Evolutionary conservation across 1,284 basidiomycete genomes (phyloP), one percentile per base, ranked within the genome.

Genomic region (Vanrija humicola): DNA sequence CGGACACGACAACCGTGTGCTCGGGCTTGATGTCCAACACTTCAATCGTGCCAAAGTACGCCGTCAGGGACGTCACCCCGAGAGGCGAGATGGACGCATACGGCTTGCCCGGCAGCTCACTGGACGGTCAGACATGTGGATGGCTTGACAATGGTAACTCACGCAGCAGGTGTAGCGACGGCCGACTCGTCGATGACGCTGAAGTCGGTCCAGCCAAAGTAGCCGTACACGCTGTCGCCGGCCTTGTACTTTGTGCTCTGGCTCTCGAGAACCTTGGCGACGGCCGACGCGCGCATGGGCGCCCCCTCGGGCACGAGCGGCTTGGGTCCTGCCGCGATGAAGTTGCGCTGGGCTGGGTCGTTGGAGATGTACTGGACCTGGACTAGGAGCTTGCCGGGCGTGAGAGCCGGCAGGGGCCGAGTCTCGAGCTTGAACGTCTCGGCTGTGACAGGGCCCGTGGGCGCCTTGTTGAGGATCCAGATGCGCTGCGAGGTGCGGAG

Each of bases 1-100:
- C 71, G 8, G 63, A 62, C 18, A 75, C 62, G n/a, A 75, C 63
- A 25, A 76, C 66, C 0, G 56, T 64, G 16, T 74, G 63, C 9
- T 65, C 66, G 9, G 56, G 26, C 53, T 71, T 56, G 55, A 71
- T 57, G 28, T 68, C 56, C 43, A 59, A 63, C 18, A 72, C 62
- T 16, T 67, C 70, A 28, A 56, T 40, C 10, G 73, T 48, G n/a
- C 70, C 73, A 58, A 26, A 50, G 42, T 58, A 66, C 10, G 63
- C 65, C 15, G 64, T 67, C 19, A 58, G 39, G 7, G 55, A 48
- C 1, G 56, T 40, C n/a, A 54, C 6, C 12, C 64, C 65, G 23
- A 63, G 50, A 0, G 49, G 43, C 18, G 57, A 60, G 21, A 65
- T 50, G 29, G 54, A 64, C n/a, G 63, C 39, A 25, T 23, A 34